Conservation (phyloP, 2,329 filamentous ascomycete species). For the Colletotrichum plurivorum region DNA sequence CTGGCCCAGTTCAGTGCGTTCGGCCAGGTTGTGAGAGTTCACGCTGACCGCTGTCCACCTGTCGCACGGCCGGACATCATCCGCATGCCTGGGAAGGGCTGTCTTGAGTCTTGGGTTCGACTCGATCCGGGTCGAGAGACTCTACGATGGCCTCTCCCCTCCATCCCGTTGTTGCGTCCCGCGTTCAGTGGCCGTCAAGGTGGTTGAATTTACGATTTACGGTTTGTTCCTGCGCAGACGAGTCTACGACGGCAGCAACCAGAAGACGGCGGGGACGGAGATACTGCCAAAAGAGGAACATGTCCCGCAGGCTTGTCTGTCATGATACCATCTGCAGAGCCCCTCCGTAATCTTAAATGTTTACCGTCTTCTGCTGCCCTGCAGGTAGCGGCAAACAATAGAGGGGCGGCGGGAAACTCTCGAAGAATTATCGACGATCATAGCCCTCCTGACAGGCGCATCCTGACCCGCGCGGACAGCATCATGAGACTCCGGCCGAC, state of each 20-base stretch:
- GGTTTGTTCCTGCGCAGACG: slow-evolving; percentile 8
- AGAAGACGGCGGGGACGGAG: slow-evolving; percentile 20
- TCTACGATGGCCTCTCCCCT: slow-evolving; percentile 41
- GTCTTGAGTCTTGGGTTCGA: slow-evolving; percentile 32
- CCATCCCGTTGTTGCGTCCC: slow-evolving; percentile 13
- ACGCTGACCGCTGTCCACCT: slow-evolving; percentile 34
- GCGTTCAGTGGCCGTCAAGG: slow-evolving; percentile 10
- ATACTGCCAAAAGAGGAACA: slow-evolving; percentile 30
- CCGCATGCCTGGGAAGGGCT: slow-evolving; percentile 45
- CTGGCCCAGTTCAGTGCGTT: slow-evolving; percentile 37
- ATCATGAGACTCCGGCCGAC: slow-evolving; percentile 35
- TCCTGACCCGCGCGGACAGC: slow-evolving; percentile 24
- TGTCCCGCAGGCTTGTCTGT: slow-evolving; percentile 21
- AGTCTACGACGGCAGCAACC: neutral
- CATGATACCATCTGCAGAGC: slow-evolving; percentile 39
- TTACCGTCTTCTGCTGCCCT: slow-evolving; percentile 35
- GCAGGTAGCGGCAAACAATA: slow-evolving; percentile 37
- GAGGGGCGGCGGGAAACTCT: slow-evolving; percentile 32
- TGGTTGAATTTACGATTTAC: slow-evolving; percentile 1
- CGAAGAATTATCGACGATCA: slow-evolving; percentile 35
- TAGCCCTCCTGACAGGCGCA: slow-evolving; percentile 38
- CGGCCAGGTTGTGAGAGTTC: slow-evolving; percentile 29
- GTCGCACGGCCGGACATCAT: slow-evolving; percentile 40
- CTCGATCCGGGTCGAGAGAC: slow-evolving; percentile 36
- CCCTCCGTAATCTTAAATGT: slow-evolving; percentile 42